Conservation (phyloP, 345 rosid genomes). For the Cardamine chenopodiifolia region DNA sequence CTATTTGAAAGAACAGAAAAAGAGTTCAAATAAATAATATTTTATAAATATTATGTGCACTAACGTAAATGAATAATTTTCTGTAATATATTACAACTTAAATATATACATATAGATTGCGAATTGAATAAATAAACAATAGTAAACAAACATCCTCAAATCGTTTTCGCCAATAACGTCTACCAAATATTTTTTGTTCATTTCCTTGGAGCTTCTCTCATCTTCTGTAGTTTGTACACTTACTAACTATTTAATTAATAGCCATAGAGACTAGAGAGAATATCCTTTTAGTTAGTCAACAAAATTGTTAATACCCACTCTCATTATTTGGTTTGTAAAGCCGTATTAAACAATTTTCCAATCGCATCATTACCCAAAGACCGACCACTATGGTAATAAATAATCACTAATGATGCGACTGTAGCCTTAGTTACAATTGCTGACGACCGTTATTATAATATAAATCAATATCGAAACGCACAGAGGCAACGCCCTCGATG, state of each 20-base stretch:
- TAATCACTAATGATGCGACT: not conserved
- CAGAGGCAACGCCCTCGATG: not conserved
- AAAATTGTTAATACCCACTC: constrained; percentile 20
- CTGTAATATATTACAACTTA: not conserved
- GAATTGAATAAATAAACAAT: not conserved
- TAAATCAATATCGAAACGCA: not conserved
- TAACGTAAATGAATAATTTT: not conserved
- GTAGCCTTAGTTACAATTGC: constrained; percentile 6
- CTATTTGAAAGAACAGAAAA: too few relatives aligned
- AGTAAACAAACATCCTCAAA: not conserved
- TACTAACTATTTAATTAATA: not conserved
- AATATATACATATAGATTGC: not conserved
- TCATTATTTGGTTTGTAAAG: constrained; percentile 23
- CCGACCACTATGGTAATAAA: constrained; percentile 17
- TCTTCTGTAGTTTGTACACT: not conserved
- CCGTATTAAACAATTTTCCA: constrained; percentile 11
- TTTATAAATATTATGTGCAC: not conserved
- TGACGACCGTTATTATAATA: constrained; percentile 7
- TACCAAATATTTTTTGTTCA: not conserved
- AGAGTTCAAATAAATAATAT: not conserved
- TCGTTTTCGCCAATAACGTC: not conserved
- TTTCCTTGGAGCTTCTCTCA: not conserved
- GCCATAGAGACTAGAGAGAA: not conserved
- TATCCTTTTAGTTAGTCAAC: constrained; percentile 31
- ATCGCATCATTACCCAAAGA: constrained; percentile 23